Base-by-base conservation (phyloP, 164 flowering plant genomes). In the Vitis cinerea region DNA sequence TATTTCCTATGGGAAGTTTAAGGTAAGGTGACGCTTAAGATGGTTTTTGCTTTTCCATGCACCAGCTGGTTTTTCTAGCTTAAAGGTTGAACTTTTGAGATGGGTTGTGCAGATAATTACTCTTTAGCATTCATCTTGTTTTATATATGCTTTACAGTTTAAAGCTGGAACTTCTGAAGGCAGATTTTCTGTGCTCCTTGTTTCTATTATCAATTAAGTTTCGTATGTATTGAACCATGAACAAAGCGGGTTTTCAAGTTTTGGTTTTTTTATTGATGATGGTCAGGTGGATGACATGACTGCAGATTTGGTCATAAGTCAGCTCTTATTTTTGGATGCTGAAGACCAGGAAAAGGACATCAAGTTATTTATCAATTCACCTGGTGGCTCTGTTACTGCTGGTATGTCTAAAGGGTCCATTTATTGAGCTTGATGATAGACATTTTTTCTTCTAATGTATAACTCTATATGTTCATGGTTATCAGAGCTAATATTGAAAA, bases 311-410 rank as follows among this genome's bases (percentile, higher is more conserved):
- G 69, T 93, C 48, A 90, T 95, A 57, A 86, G 88, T 66, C 97
- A 93, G 85, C 90, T 95, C 15, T 75, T 95, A 48, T 80, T 90
- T 68, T 84, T 95, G 65, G 98, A 95, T 81, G 97, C 99, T 8
- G 94, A 95, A 80, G 98, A 95, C 72, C 69, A 77, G 13, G 77
- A 71, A 50, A 89, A 88, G 61, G 99, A 92, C 64, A 95, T 95
- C 67, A 90, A 79, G 59, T 67, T 95, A 81, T 87, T 92, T 72
- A 95, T 95, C 31, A 90, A 91, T 81, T 90, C 94, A 12, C 94
- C 99, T 51, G 98, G 99, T 79, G 99, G 99, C 51, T 90, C 97
- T 64, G 82, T 88, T 19, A 87, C 94, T 69, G 88, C 95, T 62
- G 99, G 97, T 94, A 83, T 63, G 76, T 62, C 44, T 57, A 29